Conservation (phyloP, 192 early-diverging fungal genomes). For the Coemansia sp. region DNA sequence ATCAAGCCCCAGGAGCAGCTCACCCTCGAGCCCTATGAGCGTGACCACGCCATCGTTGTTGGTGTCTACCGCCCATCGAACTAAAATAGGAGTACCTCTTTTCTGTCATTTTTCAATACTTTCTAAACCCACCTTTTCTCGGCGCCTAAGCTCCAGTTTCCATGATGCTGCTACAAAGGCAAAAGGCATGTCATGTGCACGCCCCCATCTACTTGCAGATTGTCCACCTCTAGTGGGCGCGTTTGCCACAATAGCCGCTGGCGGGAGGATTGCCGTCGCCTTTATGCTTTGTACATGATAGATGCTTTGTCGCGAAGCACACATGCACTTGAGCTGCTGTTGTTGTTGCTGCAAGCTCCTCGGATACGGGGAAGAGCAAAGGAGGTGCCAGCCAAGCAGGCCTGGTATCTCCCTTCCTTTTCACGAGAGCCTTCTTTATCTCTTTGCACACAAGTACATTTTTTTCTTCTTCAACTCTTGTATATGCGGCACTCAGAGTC, state of each 20-base stretch:
- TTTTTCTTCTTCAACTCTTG: neutral
- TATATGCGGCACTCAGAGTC: slow-evolving; percentile 1
- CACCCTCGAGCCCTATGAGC: slow-evolving; percentile 97
- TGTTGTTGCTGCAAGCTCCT: neutral
- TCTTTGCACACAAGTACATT: neutral
- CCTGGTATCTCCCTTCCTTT: neutral
- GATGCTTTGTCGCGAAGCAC: neutral
- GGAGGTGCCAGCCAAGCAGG: neutral
- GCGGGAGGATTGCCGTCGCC: neutral
- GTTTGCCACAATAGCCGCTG: neutral
- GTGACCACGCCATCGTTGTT: slow-evolving; percentile 97
- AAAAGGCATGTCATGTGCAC: neutral
- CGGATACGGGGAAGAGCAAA: neutral
- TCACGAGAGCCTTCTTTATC: neutral
- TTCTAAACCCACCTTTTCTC: neutral
- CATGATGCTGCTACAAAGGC: neutral
- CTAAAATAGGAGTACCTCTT: slow-evolving; percentile 16
- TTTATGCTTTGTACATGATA: slow-evolving; percentile 1
- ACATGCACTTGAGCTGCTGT: neutral
- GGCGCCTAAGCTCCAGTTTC: neutral
- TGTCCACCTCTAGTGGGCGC: neutral
- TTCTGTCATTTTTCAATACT: slow-evolving; percentile 1
- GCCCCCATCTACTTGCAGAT: neutral
- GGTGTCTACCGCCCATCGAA: slow-evolving; percentile 70
- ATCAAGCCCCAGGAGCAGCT: slow-evolving; percentile 94